These are phyloP conservation scores for Penicillium manginii DNA, from an alignment of 495 filamentous ascomycete genomes.

Conservation along the genomic window DNA sequence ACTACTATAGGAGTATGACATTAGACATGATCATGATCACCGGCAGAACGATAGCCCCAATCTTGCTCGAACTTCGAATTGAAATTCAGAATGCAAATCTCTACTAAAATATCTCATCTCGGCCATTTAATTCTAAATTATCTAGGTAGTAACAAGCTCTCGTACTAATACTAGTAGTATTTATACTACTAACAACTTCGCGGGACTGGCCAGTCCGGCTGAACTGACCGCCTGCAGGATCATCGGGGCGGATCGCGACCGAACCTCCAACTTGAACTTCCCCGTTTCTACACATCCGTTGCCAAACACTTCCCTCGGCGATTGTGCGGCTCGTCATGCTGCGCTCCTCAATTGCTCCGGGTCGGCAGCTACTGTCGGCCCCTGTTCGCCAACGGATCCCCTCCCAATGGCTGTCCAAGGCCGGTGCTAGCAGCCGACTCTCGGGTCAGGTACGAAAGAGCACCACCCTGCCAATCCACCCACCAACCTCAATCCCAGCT, in stretches of 20 bases:
- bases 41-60: too few relatives aligned
- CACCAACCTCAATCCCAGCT: conserved; percentile 5
- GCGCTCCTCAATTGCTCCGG: conserved; percentile 51
- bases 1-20: too few relatives aligned
- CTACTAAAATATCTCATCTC: too few relatives aligned
- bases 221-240: conserved; percentile 42
- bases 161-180: too few relatives aligned
- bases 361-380: conserved; percentile 48
- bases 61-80: too few relatives aligned
- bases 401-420: conserved; percentile 51
- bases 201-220: conserved; percentile 8
- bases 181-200: too few relatives aligned
- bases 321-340: conserved; percentile 55
- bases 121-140: too few relatives aligned
- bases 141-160: too few relatives aligned
- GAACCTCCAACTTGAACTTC: conserved; percentile 39
- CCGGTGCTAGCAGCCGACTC: conserved; percentile 47
- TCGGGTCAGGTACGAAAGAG: conserved; percentile 45
- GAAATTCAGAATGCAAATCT: too few relatives aligned
- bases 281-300: conserved; percentile 41
- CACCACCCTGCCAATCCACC: conserved; percentile 15
- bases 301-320: conserved; percentile 37
- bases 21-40: too few relatives aligned
- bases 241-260: conserved; percentile 50
- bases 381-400: conserved; percentile 48